Percentiles rank a stretch among this genome's conserved stretches.
Evolutionary conservation across 768 basidiomycete species (phyloP).

Genomic region (Russula griseocarnosa): DNA sequence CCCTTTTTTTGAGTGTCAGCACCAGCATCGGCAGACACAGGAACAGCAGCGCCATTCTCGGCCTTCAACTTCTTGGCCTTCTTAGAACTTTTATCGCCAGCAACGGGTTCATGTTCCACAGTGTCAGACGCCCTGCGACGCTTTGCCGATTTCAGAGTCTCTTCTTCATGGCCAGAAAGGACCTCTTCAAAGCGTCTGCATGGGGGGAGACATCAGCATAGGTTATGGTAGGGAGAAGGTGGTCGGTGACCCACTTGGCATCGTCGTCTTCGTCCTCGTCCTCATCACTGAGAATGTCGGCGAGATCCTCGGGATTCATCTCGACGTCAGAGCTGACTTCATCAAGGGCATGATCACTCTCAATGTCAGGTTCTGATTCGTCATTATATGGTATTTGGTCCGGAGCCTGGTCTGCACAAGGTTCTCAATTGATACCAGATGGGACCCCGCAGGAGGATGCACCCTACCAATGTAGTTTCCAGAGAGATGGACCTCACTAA

Average conservation of each 20-base stretch:
- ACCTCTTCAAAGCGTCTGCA: conserved; percentile 74
- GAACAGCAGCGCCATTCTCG: conserved; percentile 46
- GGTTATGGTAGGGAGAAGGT: conserved; percentile 5
- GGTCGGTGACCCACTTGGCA: conserved; percentile 40
- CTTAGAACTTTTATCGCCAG: conserved; percentile 46
- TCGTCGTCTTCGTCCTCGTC: conserved; percentile 33
- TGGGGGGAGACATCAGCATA: background rate
- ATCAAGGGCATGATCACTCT: conserved; percentile 58
- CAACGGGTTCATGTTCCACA: conserved; percentile 40
- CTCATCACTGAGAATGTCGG: conserved; percentile 44
- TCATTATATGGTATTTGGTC: conserved; percentile 48
- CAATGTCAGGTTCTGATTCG: conserved; percentile 56
- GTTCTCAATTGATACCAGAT: conserved; percentile 6
- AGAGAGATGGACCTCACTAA: conserved; percentile 67
- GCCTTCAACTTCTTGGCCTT: conserved; percentile 77
- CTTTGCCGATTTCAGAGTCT: conserved; percentile 47
- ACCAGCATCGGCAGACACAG: conserved; percentile 32
- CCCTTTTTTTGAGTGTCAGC: conserved; percentile 35
- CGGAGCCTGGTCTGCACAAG: conserved; percentile 47
- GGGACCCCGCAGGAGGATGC: conserved; percentile 25
- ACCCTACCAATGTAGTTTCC: conserved; percentile 77
- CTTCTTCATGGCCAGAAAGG: conserved; percentile 36
- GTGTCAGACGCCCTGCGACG: conserved; percentile 65
- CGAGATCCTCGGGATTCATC: conserved; percentile 57
- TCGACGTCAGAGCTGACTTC: conserved; percentile 85